Base-by-base conservation (phyloP, 202 grass and related monocot species). In the Schoenoplectus tabernaemontani region DNA sequence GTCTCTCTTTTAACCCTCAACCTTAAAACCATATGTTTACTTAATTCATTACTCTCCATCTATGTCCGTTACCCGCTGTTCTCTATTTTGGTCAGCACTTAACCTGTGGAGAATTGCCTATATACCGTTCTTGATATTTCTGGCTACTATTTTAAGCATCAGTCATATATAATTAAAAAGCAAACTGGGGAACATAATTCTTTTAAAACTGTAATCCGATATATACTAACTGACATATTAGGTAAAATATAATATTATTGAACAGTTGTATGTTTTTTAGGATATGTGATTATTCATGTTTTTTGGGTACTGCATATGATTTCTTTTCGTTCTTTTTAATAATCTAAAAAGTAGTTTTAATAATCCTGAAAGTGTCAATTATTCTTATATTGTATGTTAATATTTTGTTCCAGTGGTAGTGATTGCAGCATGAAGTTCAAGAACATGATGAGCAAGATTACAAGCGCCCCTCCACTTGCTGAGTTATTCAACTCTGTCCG, bases 401-500 rank as follows among this genome's bases (percentile, higher is more conserved):
- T 23, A 81, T 82, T 51, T 10, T 67, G 84, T 20, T 83, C 50
- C 87, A 97, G 93, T 74, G 93, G 90, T 44, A 85, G 88, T 4
- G 86, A 93, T 73, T 93, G 85, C 74, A 88, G 88, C 10, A 86
- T 93, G 59, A 82, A 85, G 86, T 93, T 93, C 78, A 93, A 93
- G 88, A 83, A 80, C 79, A 80, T 97, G 85, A 97, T 97, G 87
- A 90, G 85, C 84, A 90, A 90, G 81, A 93, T 97, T 71, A 32
- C 59, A 50, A 71, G 82, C 8, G 88, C 88, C 17, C 2, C 79
- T 59, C 28, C 92, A 3, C 96, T 99, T 15, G 70, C 90, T 7
- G 96, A 93, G 57, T 93, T 96, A 78, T 96, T 91, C 88, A 91
- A 91, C 84, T 95, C 90, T 19, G 96, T 99, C 77, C 87, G 92